Conservation (phyloP, 441 rosid genomes). For the Corymbia calophylla region DNA sequence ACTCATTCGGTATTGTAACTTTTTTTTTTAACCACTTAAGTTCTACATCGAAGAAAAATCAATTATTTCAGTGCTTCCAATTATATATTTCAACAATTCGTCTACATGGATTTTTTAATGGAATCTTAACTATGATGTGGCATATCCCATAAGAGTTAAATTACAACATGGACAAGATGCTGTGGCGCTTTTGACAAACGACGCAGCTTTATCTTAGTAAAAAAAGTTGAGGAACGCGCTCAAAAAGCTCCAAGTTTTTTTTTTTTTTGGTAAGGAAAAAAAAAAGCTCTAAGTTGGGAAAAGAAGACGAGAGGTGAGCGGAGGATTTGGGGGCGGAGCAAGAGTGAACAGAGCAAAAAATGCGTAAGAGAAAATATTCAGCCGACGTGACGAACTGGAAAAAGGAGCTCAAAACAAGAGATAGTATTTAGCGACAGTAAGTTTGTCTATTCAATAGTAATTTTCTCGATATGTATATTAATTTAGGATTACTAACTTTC, state of each 20-base stretch:
- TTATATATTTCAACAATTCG: rapidly evolving
- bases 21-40: neutral
- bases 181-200: neutral
- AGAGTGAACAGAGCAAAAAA: too few relatives aligned
- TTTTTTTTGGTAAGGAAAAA: neutral
- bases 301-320: neutral
- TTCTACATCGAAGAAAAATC: rapidly evolving
- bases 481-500: neutral
- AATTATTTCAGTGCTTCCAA: neutral
- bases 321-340: too few relatives aligned
- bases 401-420: neutral
- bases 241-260: neutral
- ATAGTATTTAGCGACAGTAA: neutral
- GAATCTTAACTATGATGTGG: neutral
- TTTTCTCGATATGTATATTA: neutral
- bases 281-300: neutral
- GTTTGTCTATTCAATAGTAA: neutral
- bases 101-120: neutral
- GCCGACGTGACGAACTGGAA: neutral
- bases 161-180: neutral
- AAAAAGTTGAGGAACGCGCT: neutral
- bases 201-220: rapidly evolving
- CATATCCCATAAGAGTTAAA: neutral
- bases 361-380: rapidly evolving
- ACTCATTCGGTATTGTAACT: rapidly evolving